Evolutionary conservation across 2,329 filamentous ascomycete genomes (phyloP).

Genomic region (Apiospora aurea): DNA sequence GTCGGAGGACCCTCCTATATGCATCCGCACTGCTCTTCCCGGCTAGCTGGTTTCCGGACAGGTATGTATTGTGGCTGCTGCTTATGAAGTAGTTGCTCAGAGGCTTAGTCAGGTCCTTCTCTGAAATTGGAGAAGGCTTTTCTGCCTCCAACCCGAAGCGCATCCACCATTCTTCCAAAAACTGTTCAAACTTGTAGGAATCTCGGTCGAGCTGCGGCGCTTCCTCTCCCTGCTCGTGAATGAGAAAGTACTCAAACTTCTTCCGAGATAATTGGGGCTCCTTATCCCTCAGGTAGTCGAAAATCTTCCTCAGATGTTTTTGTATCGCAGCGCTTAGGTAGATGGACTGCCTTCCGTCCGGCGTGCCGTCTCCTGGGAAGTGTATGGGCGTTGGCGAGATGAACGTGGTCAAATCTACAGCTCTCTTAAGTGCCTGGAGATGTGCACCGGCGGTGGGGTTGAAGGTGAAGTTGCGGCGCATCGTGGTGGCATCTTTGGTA

Average conservation of each 20-base stretch:
- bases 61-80: slow-evolving; percentile 93
- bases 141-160: slow-evolving; percentile 53
- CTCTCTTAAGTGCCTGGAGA: slow-evolving; percentile 41
- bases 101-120: slow-evolving; percentile 69
- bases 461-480: slow-evolving; percentile 39
- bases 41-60: slow-evolving; percentile 84
- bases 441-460: slow-evolving; percentile 39
- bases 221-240: slow-evolving; percentile 54
- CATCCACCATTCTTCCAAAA: slow-evolving; percentile 57
- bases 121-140: slow-evolving; percentile 48
- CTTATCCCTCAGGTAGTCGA: slow-evolving; percentile 50
- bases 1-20: slow-evolving; percentile 74
- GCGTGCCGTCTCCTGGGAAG: slow-evolving; percentile 33
- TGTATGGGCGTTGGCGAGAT: slow-evolving; percentile 40
- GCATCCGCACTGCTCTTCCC: slow-evolving; percentile 79
- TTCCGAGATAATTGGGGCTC: slow-evolving; percentile 45
- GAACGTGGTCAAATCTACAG: slow-evolving; percentile 41
- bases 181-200: slow-evolving; percentile 55
- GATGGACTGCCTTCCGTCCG: slow-evolving; percentile 39
- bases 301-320: slow-evolving; percentile 56
- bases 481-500: slow-evolving; percentile 24
- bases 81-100: slow-evolving; percentile 93
- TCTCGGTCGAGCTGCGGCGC: slow-evolving; percentile 46
- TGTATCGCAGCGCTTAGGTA: slow-evolving; percentile 58
- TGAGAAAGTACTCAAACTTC: slow-evolving; percentile 58